Evolutionary conservation across 331 rosid genomes (phyloP).

Genomic region (Quercus lobata): DNA sequence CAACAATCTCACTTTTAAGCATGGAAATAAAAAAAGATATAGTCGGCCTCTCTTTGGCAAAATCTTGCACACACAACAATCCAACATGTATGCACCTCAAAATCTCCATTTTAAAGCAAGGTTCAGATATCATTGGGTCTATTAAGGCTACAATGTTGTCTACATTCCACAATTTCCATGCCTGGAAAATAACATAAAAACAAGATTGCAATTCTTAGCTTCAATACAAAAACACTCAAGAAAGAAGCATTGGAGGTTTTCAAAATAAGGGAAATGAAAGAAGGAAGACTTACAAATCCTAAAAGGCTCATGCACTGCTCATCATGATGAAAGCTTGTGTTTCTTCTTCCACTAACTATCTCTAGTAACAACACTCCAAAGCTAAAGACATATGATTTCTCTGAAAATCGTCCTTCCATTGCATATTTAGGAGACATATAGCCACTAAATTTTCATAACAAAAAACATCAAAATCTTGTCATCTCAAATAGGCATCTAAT

Average conservation of each 20-base stretch:
- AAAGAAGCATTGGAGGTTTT: background rate
- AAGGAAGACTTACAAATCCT: slow-evolving; percentile 35
- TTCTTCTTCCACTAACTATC: slow-evolving; percentile 12
- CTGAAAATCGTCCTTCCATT: too few relatives aligned
- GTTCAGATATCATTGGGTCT: too few relatives aligned
- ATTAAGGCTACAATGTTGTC: background rate
- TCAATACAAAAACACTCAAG: background rate
- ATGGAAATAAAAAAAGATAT: too few relatives aligned
- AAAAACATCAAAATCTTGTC: background rate
- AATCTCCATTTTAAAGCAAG: too few relatives aligned
- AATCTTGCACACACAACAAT: too few relatives aligned
- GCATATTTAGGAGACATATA: too few relatives aligned
- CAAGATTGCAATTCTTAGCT: background rate
- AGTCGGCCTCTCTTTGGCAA: too few relatives aligned
- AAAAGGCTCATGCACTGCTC: slow-evolving; percentile 25
- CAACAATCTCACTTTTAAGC: slow-evolving; percentile 18
- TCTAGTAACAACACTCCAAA: too few relatives aligned
- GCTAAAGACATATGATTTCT: too few relatives aligned
- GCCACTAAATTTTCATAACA: slow-evolving; percentile 22
- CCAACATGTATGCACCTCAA: too few relatives aligned
- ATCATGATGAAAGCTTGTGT: slow-evolving; percentile 11
- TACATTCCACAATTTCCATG: slow-evolving; percentile 37
- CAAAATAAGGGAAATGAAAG: background rate
- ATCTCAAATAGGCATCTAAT: background rate
- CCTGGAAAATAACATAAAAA: background rate